phyloP scores from a whole-genome alignment of 345 rosid species.

The Atalantia buxifolia region DNA sequence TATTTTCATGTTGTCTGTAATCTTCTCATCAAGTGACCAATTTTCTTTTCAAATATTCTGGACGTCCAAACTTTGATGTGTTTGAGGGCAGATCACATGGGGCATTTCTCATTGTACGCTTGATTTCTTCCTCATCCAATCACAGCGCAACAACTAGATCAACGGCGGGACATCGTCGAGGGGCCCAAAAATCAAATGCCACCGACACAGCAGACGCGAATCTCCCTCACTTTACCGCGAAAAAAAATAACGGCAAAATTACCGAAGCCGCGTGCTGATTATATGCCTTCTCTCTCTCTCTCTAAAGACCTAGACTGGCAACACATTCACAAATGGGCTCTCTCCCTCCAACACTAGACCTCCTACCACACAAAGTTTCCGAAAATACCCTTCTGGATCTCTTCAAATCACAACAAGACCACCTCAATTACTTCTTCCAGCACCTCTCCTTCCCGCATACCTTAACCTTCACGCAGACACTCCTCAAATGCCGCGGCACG shows the following conservation, averaged over 20 bases:
- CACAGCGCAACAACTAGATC: neutral
- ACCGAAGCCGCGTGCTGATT: neutral
- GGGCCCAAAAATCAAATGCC: neutral
- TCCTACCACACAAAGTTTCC: constrained; percentile 38
- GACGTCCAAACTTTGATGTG: too few relatives aligned
- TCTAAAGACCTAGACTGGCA: neutral
- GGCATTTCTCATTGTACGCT: too few relatives aligned
- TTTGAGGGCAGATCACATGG: too few relatives aligned
- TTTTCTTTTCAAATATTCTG: too few relatives aligned
- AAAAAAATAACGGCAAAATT: constrained; percentile 1
- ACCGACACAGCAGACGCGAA: neutral
- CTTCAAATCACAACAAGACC: constrained; percentile 88
- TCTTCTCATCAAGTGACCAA: too few relatives aligned
- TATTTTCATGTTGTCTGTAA: too few relatives aligned
- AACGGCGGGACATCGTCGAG: neutral
- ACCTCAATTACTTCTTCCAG: constrained; percentile 86
- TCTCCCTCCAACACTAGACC: constrained; percentile 28
- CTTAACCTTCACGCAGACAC: constrained; percentile 64
- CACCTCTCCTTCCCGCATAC: constrained; percentile 74
- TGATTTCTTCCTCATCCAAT: too few relatives aligned
- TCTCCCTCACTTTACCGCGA: neutral
- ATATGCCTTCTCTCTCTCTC: neutral
- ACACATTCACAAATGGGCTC: constrained; percentile 38
- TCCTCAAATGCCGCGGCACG: constrained; percentile 58
- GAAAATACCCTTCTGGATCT: constrained; percentile 57